These are phyloP conservation scores for Platismatia glauca DNA, from an alignment of 495 filamentous ascomycete species.

Conservation along the genomic window DNA sequence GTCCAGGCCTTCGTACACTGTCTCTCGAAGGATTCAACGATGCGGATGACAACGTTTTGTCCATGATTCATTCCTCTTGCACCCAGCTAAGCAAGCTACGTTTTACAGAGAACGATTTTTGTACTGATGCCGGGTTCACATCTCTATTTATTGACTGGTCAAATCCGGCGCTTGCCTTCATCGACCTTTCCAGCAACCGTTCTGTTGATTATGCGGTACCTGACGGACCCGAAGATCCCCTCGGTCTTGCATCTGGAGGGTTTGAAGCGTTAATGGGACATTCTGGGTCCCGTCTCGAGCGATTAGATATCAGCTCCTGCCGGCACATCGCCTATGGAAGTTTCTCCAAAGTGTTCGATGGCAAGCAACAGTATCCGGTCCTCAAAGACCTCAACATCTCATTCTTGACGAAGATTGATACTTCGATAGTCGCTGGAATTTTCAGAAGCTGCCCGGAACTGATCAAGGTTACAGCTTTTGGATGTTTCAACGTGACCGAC, in stretches of 20 bases:
- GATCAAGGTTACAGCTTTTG: constrained; percentile 68
- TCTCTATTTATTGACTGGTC: constrained; percentile 66
- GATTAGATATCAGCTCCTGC: constrained; percentile 67
- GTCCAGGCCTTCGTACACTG: constrained; percentile 56
- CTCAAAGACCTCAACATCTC: constrained; percentile 65
- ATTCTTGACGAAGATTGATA: constrained; percentile 67
- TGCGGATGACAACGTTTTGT: constrained; percentile 53
- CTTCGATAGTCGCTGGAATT: constrained; percentile 61
- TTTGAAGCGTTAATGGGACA: constrained; percentile 79
- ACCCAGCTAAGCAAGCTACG: constrained; percentile 61
- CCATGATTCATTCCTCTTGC: constrained; percentile 59
- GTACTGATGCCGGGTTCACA: constrained; percentile 61
- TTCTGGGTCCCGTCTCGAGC: constrained; percentile 52
- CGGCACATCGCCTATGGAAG: constrained; percentile 61
- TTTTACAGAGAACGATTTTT: constrained; percentile 61
- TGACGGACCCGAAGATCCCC: constrained; percentile 43
- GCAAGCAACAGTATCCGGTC: constrained; percentile 48
- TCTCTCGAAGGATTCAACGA: constrained; percentile 54
- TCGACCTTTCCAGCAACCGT: constrained; percentile 67
- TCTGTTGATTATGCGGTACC: constrained; percentile 63
- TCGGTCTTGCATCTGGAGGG: constrained; percentile 63
- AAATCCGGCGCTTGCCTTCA: constrained; percentile 56
- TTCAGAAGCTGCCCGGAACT: constrained; percentile 67
- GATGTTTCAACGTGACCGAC: constrained; percentile 68
- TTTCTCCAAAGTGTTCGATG: constrained; percentile 61